These are phyloP conservation scores for Platanthera zijinensis DNA, from an alignment of 106 monocot genomes.

Conservation along the genomic window DNA sequence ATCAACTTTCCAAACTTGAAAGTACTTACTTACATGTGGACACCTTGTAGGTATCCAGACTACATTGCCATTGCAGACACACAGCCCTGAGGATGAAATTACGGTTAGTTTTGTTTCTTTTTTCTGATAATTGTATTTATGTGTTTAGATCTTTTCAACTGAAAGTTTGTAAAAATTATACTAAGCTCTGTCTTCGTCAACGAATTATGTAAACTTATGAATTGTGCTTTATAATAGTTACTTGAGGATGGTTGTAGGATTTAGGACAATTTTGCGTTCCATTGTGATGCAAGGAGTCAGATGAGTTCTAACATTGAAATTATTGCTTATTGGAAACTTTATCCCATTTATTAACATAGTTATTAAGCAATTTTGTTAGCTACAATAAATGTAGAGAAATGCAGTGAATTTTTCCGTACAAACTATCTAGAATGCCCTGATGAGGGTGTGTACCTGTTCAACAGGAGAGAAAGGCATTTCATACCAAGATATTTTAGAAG, in stretches of 20 bases:
- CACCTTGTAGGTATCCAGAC: constrained; percentile 33
- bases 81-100: constrained; percentile 27
- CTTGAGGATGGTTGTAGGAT: neutral
- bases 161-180: neutral
- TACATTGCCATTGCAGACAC: constrained; percentile 35
- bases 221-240: neutral
- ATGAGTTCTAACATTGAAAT: neutral
- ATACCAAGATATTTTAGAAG: no score
- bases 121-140: neutral
- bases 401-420: no score
- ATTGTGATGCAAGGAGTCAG: no score
- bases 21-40: neutral
- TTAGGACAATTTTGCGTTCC: neutral
- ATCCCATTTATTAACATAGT: neutral
- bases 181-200: neutral
- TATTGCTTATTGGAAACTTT: neutral
- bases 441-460: no score
- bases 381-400: neutral
- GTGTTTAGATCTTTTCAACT: constrained; percentile 2
- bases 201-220: neutral
- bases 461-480: no score
- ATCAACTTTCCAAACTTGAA: neutral
- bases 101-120: neutral
- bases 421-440: no score
- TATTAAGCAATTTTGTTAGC: neutral